Base-by-base conservation (phyloP, 805 yeast genomes). In the Pichia occidentalis region DNA sequence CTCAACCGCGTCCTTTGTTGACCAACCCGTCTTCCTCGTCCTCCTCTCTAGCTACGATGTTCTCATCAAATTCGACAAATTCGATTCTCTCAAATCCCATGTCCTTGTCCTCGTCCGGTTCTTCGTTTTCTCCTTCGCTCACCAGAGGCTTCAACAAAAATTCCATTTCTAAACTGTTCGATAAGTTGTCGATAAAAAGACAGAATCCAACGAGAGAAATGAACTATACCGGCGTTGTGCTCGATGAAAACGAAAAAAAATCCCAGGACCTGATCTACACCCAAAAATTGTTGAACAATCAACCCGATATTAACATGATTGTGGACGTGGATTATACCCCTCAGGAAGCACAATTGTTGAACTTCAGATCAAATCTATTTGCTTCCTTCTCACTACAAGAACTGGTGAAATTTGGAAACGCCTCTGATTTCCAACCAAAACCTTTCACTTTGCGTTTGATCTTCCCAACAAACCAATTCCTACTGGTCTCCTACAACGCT, bases 401-500 rank as follows among this genome's bases (percentile, higher is more conserved):
- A 24, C 35, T 60, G 11, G 32, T 50, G 4, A 45, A 45, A 26
- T 57, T 53, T 39, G 65, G 65, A 10, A 56, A 51, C 32, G 65
- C 64, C 5, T 29, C 54, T 4, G 65, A 60, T 36, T 52, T 37
- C 22, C 45, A 40, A 3, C 27, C 19, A 8, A 52, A 47, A 34
- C 63, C 65, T 11, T 60, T 57, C 45, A 49, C 63, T 2, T 34
- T 60, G 18, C 39, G 65, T 12, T 34, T 60, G 11, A 36, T 52
- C 16, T 51, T 59, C 37, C 53, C 61, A 7, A 42, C 39, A 13
- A 54, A 52, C 19, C 59, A 55, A 30, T 47, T 52, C 25, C 27
- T 60, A 7, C 25, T 60, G 5, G 47, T 52, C 6, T 45, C 53
- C 6, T 60, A 54, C 43, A 59, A 52, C 38, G 51, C 55, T 3